These are phyloP conservation scores for Trichoderma atroviride DNA, from an alignment of 2,329 filamentous ascomycete genomes.

Conservation along the genomic window DNA sequence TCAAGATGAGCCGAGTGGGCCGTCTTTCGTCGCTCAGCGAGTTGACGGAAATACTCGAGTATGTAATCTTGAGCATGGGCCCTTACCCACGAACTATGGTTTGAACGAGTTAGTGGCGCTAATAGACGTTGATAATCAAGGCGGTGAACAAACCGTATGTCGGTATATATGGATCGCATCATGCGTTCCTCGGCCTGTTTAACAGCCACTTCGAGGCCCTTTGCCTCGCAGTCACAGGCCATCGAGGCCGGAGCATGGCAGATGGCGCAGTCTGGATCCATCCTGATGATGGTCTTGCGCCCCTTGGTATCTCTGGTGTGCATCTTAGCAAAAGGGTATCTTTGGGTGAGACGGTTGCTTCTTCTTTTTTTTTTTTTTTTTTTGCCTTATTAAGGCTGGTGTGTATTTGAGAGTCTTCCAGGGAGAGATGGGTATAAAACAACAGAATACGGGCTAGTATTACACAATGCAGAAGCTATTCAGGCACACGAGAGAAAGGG, in stretches of 20 bases:
- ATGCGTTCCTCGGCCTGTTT: constrained; percentile 65
- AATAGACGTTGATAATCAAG: not conserved
- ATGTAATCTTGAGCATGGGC: constrained; percentile 69
- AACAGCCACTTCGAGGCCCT: constrained; percentile 64
- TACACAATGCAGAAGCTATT: constrained; percentile 30
- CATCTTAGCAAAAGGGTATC: constrained; percentile 50
- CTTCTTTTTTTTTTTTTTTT: too few species aligned
- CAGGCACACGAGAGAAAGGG: constrained; percentile 23
- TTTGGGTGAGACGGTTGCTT: constrained; percentile 16
- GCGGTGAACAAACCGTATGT: constrained; percentile 59
- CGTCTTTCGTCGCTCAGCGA: constrained; percentile 63
- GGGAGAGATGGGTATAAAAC: constrained; percentile 19
- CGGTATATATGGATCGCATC: constrained; percentile 64
- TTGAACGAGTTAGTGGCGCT: constrained; percentile 27
- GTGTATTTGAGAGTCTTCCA: constrained; percentile 7
- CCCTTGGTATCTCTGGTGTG: constrained; percentile 51
- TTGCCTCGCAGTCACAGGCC: constrained; percentile 67
- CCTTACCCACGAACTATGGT: constrained; percentile 62
- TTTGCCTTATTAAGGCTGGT: constrained; percentile 12
- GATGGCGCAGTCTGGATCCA: constrained; percentile 72
- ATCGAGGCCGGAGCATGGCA: constrained; percentile 61
- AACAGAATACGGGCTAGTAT: constrained; percentile 28
- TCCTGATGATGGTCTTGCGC: constrained; percentile 58
- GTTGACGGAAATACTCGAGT: constrained; percentile 64
- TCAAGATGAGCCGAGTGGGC: constrained; percentile 60